Evolutionary conservation across 2,329 filamentous ascomycete genomes (phyloP), one percentile per base, ranked within the genome.

Genomic region (Colletotrichum somersetense): DNA sequence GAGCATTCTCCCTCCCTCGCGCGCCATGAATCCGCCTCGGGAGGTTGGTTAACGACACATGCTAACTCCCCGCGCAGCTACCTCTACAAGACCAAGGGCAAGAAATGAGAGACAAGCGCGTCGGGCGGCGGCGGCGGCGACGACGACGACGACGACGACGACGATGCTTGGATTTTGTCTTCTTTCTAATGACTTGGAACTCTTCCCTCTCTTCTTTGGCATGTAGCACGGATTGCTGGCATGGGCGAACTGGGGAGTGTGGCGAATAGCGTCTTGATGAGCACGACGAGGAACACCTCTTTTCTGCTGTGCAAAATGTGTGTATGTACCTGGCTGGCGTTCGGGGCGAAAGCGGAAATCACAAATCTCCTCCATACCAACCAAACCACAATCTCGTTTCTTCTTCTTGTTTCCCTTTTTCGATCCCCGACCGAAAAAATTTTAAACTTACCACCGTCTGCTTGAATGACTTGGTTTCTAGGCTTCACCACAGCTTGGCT

Each of bases 11-110:
- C 11, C 84, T 56, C 80, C 81, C 76, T 7, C 76, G 2, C 8
- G 16, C 16, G 5, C 5, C 1, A 35, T 18, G 6, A 38, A 16
- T n/a, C 30, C 8, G 6, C 20, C n/a, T 11, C 30, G 30, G 20
- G 8, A 3, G 5, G 20, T 7, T 8, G 16, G 11, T 20, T 38
- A 3, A 16, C 18, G 12, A n/a, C n/a, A 8, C 10, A 20, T 57
- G 33, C 59, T 16, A 11, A 7, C 26, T 12, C 18, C 14, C 2
- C 12, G 38, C 18, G n/a, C 64, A 82, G 80, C 58, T 82, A 80
- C 75, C 77, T 81, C 57, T 78, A 79, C 76, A 81, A 81, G 78
- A 76, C 77, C 64, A 80, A 78, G 75, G 77, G 75, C 63, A 79
- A 81, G 76, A 79, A 78, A 76, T 80, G 40, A 70, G 46, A 33